Percentiles rank a stretch among this genome's conserved stretches.
These are phyloP conservation scores for Puccinia novopanici DNA, from an alignment of 1,284 basidiomycete species.

Conservation along the genomic window DNA sequence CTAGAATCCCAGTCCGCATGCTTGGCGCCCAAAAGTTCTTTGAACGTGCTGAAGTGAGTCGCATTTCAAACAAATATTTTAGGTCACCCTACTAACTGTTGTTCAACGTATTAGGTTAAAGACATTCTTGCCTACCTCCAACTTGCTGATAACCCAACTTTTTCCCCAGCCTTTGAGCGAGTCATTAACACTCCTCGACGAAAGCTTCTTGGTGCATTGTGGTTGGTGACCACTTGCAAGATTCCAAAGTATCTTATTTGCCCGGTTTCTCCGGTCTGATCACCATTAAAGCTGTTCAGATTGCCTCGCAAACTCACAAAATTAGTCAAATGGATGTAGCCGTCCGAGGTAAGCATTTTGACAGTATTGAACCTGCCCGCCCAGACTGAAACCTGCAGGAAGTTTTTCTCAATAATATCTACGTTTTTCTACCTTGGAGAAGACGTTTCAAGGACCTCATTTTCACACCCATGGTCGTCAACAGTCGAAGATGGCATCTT, in stretches of 20 bases:
- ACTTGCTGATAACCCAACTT: constrained; percentile 77
- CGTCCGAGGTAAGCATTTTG: constrained; percentile 64
- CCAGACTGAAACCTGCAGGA: constrained; percentile 67
- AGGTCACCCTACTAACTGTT: background rate
- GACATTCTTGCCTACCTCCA: constrained; percentile 85
- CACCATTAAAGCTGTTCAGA: constrained; percentile 67
- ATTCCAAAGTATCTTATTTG: constrained; percentile 12
- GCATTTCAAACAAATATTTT: background rate
- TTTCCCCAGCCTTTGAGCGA: constrained; percentile 74
- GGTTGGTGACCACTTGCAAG: background rate
- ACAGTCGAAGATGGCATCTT: constrained; percentile 75
- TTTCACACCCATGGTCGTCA: constrained; percentile 11
- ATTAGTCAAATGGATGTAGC: constrained; percentile 69
- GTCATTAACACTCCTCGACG: constrained; percentile 75
- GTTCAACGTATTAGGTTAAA: constrained; percentile 66
- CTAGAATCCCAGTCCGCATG: constrained; percentile 74
- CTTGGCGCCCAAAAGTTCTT: constrained; percentile 85
- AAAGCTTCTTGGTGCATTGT: constrained; percentile 75
- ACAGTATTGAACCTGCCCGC: constrained; percentile 69
- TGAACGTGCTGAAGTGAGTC: constrained; percentile 71
- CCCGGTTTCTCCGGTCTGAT: constrained; percentile 26
- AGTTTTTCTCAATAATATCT: constrained; percentile 68
- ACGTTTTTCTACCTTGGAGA: constrained; percentile 51
- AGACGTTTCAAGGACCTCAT: constrained; percentile 52
- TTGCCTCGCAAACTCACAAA: constrained; percentile 65